These are phyloP conservation scores for Aspergillus oerlinghausenensis DNA, from an alignment of 2,329 filamentous ascomycete genomes.

Conservation along the genomic window DNA sequence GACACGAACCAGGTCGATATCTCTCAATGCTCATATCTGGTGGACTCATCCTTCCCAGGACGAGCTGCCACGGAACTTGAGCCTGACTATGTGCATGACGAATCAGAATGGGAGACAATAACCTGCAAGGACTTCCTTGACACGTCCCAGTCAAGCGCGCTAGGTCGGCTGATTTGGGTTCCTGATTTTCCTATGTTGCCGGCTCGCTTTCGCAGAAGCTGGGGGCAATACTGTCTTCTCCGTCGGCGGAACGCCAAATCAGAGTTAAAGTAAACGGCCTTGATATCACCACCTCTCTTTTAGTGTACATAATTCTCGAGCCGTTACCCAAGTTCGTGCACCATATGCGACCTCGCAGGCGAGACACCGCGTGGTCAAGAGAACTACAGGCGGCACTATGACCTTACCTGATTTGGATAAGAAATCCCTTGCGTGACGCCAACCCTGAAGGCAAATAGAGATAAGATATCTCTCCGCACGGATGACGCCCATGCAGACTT, in stretches of 20 bases:
- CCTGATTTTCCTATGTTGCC: conserved; percentile 69
- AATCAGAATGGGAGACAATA: conserved; percentile 70
- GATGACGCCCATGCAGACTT: background rate
- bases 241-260: conserved; percentile 44
- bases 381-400: conserved; percentile 3
- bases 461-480: conserved; percentile 5
- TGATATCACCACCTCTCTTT: background rate
- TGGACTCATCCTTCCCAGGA: conserved; percentile 76
- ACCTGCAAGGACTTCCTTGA: conserved; percentile 79
- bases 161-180: conserved; percentile 77
- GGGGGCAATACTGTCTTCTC: conserved; percentile 85
- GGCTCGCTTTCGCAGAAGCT: conserved; percentile 64
- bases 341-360: conserved; percentile 11
- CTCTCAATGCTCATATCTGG: conserved; percentile 71
- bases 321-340: conserved; percentile 10
- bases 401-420: conserved; percentile 35
- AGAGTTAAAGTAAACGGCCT: background rate
- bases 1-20: conserved; percentile 55
- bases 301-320: conserved; percentile 9
- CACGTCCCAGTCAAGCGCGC: conserved; percentile 63
- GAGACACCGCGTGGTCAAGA: background rate
- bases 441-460: background rate
- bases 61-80: conserved; percentile 61
- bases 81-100: conserved; percentile 72
- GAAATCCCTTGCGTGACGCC: conserved; percentile 24